A percentile compares a stretch with the other conserved stretches of the same genome.
phyloP scores from a whole-genome alignment of 768 basidiomycete genomes.

The Mycena galericulata region DNA sequence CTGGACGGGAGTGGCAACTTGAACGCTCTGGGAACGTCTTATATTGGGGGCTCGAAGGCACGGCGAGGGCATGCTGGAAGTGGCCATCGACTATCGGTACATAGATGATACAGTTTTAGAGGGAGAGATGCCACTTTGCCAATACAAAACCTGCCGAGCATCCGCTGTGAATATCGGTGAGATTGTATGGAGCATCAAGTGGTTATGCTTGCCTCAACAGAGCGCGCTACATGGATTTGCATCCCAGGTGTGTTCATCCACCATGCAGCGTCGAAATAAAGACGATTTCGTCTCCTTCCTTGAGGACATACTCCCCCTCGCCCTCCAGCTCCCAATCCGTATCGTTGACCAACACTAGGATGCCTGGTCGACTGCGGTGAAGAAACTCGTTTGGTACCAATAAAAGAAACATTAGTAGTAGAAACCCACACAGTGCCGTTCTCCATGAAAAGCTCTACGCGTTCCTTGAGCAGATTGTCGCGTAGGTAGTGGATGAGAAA shows the following conservation, averaged over 20 bases:
- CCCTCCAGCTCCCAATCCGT: slow-evolving; percentile 99
- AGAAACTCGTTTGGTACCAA: neutral
- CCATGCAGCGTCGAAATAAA: slow-evolving; percentile 98
- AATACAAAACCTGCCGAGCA: too few relatives aligned
- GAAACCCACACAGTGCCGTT: slow-evolving; percentile 81
- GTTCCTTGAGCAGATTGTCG: slow-evolving; percentile 82
- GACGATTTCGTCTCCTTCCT: slow-evolving; percentile 88
- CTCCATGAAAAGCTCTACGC: slow-evolving; percentile 92
- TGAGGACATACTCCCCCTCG: slow-evolving; percentile 85
- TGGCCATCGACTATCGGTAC: slow-evolving; percentile 5
- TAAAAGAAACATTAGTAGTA: neutral
- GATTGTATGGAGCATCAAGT: too few relatives aligned
- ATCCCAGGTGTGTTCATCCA: slow-evolving; percentile 71
- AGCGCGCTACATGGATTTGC: too few relatives aligned
- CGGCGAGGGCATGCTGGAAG: slow-evolving; percentile 13
- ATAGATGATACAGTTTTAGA: slow-evolving; percentile 22
- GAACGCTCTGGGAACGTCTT: slow-evolving; percentile 20
- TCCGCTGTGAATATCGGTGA: too few relatives aligned
- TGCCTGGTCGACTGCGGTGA: slow-evolving; percentile 86
- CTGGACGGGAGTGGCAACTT: slow-evolving; percentile 23
- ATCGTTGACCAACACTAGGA: slow-evolving; percentile 96
- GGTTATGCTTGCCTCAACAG: too few relatives aligned
- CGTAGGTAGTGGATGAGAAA: slow-evolving; percentile 86
- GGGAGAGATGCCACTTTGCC: neutral
- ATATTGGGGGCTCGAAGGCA: slow-evolving; percentile 11